These are phyloP conservation scores for Saccharomyces pastorianus DNA, from an alignment of 1,139 yeast genomes.

Conservation along the genomic window DNA sequence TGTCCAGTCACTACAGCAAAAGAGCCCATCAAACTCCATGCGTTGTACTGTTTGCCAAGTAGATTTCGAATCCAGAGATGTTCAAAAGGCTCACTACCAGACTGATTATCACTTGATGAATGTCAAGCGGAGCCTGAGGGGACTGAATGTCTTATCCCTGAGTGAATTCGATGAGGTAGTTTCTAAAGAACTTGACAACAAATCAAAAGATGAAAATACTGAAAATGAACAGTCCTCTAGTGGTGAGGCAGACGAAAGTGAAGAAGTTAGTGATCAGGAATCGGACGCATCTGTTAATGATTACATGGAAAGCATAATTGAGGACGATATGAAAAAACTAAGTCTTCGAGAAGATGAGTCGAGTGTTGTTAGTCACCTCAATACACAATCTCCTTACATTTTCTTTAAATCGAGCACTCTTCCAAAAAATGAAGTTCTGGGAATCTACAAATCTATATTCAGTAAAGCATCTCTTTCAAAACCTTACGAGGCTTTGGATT, in stretches of 20 bases:
- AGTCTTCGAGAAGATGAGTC: constrained; percentile 20
- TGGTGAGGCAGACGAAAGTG: constrained; percentile 1
- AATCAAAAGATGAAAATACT: constrained; percentile 50
- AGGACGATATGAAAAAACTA: constrained; percentile 12
- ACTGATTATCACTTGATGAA: constrained; percentile 58
- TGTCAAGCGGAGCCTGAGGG: constrained; percentile 44
- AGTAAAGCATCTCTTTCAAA: constrained; percentile 35
- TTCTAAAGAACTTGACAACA: constrained; percentile 31
- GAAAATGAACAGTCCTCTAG: constrained; percentile 40
- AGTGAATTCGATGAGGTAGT: constrained; percentile 49
- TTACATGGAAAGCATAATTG: constrained; percentile 6
- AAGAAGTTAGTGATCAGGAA: neutral
- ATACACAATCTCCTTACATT: constrained; percentile 58
- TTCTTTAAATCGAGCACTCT: constrained; percentile 44
- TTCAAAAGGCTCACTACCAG: constrained; percentile 43
- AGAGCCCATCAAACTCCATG: constrained; percentile 5
- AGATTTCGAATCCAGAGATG: constrained; percentile 24
- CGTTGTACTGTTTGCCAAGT: constrained; percentile 19
- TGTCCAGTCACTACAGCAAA: neutral
- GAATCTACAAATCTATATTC: constrained; percentile 64
- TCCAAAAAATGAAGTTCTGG: constrained; percentile 46
- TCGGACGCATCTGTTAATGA: neutral
- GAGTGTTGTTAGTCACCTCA: constrained; percentile 42
- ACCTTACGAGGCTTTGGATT: constrained; percentile 27
- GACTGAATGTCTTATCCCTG: constrained; percentile 42